Evolutionary conservation across 331 rosid species (phyloP).

Genomic region (Malus hybrid): DNA sequence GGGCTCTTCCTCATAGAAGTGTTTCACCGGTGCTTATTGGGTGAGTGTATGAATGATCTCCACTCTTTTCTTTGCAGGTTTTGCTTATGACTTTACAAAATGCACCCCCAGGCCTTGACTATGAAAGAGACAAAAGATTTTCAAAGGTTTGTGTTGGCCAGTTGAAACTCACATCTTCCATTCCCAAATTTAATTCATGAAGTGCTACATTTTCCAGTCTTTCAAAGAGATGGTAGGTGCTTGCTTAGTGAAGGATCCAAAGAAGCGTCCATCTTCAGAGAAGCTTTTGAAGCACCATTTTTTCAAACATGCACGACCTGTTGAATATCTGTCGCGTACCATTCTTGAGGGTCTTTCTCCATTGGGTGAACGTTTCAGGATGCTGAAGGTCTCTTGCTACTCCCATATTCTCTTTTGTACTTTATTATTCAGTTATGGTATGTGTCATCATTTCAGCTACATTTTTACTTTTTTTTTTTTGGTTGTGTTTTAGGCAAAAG

Average conservation of each 20-base stretch:
- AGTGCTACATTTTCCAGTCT: slow-evolving; percentile 50
- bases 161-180: slow-evolving; percentile 22
- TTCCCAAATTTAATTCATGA: slow-evolving; percentile 19
- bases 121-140: slow-evolving; percentile 93
- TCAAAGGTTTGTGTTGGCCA: slow-evolving; percentile 71
- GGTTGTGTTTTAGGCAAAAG: slow-evolving; percentile 53
- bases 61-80: slow-evolving; percentile 53
- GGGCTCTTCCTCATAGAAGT: background rate
- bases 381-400: slow-evolving; percentile 60
- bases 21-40: slow-evolving; percentile 1
- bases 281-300: slow-evolving; percentile 89
- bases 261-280: slow-evolving; percentile 90
- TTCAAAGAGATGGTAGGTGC: slow-evolving; percentile 89
- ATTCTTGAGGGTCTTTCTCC: slow-evolving; percentile 80
- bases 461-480: background rate
- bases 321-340: slow-evolving; percentile 57
- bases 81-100: slow-evolving; percentile 95
- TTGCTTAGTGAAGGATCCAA: slow-evolving; percentile 98
- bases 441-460: background rate
- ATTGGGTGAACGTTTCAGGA: slow-evolving; percentile 84
- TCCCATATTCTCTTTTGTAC: slow-evolving; percentile 13
- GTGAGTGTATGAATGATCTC: slow-evolving; percentile 9
- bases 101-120: slow-evolving; percentile 99
- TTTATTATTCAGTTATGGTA: slow-evolving; percentile 1
- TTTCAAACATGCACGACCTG: slow-evolving; percentile 70